These are phyloP conservation scores for Irpex sp. DNA, from an alignment of 1,284 basidiomycete genomes.

Conservation along the genomic window DNA sequence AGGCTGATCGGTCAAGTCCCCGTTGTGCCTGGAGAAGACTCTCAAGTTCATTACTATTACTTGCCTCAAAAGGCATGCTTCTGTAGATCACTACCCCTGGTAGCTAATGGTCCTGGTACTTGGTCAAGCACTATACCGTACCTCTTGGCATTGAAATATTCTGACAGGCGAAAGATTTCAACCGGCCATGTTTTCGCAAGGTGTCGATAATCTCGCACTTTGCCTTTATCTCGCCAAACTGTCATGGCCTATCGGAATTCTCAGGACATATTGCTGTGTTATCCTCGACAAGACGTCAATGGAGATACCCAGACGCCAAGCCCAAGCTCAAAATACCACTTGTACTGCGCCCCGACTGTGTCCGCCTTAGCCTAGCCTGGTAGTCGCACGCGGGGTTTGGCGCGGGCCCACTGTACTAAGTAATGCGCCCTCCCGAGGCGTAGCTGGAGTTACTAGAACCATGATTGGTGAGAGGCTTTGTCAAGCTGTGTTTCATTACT, in stretches of 20 bases:
- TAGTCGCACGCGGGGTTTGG: not conserved
- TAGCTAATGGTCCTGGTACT: not conserved
- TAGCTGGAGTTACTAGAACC: not conserved
- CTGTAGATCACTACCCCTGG: not conserved
- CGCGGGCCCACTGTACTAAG: not conserved
- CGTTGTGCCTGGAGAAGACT: not conserved
- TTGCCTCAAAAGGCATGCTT: not conserved
- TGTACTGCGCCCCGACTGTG: not conserved
- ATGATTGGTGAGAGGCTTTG: not conserved
- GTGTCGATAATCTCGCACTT: too few species aligned
- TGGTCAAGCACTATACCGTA: too few species aligned
- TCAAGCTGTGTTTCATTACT: not conserved
- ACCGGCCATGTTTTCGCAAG: too few species aligned
- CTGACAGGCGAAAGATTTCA: too few species aligned
- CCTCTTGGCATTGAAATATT: too few species aligned
- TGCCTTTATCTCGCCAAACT: too few species aligned
- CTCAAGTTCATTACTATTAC: not conserved
- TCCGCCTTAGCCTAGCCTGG: not conserved
- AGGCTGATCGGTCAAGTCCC: too few species aligned
- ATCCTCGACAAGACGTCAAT: not conserved
- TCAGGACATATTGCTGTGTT: not conserved
- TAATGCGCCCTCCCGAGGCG: not conserved
- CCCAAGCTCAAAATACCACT: not conserved
- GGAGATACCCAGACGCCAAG: not conserved
- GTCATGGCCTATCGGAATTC: too few species aligned